phyloP scores from a whole-genome alignment of 2,329 filamentous ascomycete species.

The Xylogone sp. region DNA sequence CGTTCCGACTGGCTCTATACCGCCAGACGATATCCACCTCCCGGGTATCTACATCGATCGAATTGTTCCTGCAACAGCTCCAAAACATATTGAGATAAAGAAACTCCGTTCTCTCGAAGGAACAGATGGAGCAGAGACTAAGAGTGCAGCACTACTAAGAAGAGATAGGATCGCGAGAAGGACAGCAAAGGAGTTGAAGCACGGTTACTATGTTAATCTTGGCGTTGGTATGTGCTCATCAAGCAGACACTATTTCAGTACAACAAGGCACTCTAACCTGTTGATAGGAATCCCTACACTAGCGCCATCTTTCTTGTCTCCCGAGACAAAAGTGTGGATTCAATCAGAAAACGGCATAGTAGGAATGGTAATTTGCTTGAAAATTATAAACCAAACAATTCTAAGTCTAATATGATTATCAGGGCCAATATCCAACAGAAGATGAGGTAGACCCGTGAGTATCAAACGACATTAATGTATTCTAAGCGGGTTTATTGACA shows the following conservation, averaged over 20 bases:
- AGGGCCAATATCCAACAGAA: slow-evolving; percentile 70
- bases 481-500: neutral
- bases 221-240: slow-evolving; percentile 58
- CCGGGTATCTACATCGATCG: slow-evolving; percentile 81
- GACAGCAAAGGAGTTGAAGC: slow-evolving; percentile 76
- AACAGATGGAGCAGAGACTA: slow-evolving; percentile 33
- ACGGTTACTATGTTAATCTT: slow-evolving; percentile 74
- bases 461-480: neutral
- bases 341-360: slow-evolving; percentile 85
- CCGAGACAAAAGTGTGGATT: slow-evolving; percentile 70
- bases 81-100: slow-evolving; percentile 69
- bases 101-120: slow-evolving; percentile 49
- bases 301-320: slow-evolving; percentile 71
- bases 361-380: slow-evolving; percentile 50
- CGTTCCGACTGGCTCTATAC: slow-evolving; percentile 68
- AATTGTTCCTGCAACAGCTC: slow-evolving; percentile 68
- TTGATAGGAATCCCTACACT: slow-evolving; percentile 82
- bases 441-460: slow-evolving; percentile 63
- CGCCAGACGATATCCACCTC: slow-evolving; percentile 71
- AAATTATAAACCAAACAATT: neutral
- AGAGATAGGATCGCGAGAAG: slow-evolving; percentile 71
- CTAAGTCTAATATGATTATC: neutral
- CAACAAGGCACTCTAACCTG: slow-evolving; percentile 73
- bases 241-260: neutral
- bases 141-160: slow-evolving; percentile 46